phyloP scores from a whole-genome alignment of 192 early-diverging fungal species.

The Helicostylum pulchrum region DNA sequence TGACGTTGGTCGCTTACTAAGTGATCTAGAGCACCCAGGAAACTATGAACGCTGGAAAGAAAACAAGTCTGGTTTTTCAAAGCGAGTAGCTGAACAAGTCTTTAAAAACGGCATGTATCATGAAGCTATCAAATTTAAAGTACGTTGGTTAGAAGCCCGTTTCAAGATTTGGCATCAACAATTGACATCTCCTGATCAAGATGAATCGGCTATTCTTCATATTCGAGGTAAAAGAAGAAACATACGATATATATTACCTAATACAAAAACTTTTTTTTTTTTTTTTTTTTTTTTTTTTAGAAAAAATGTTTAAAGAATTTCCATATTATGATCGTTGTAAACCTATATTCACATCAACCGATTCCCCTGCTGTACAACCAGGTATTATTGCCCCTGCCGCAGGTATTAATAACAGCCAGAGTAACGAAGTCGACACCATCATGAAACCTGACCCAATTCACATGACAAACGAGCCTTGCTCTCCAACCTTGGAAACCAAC shows the following conservation, averaged over 20 bases:
- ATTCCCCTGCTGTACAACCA: no score
- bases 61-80: constrained; percentile 24
- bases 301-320: constrained; percentile 22
- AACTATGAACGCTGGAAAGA: constrained; percentile 24
- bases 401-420: background rate
- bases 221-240: constrained; percentile 5
- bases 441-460: background rate
- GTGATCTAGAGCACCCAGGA: constrained; percentile 18
- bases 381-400: background rate
- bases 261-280: no score
- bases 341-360: background rate
- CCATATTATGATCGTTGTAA: constrained; percentile 23
- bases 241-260: background rate
- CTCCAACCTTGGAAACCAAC: background rate
- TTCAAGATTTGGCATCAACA: constrained; percentile 12
- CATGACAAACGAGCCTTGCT: constrained; percentile 1
- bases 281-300: no score
- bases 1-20: constrained; percentile 16
- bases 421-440: background rate
- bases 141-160: constrained; percentile 25
- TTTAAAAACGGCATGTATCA: constrained; percentile 19
- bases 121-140: constrained; percentile 30
- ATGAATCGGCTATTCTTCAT: background rate
- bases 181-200: background rate
- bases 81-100: constrained; percentile 18